Percentiles rank a stretch among this genome's conserved stretches.
Evolutionary conservation across 805 yeast genomes (phyloP).

Genomic region (Wickerhamiella nectarea): DNA sequence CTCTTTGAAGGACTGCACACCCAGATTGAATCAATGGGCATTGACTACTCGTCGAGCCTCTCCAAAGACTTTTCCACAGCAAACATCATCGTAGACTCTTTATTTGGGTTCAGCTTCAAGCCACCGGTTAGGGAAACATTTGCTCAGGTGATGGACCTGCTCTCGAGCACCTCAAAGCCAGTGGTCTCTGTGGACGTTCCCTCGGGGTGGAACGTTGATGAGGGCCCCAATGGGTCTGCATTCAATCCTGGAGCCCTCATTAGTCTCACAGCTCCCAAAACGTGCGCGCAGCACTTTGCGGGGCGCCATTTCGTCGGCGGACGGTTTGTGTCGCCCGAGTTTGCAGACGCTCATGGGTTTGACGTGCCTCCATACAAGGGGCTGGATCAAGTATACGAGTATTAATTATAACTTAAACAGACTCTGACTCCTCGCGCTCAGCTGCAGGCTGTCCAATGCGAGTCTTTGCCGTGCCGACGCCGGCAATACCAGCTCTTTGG

Average conservation of each 20-base stretch:
- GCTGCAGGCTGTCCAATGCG: neutral
- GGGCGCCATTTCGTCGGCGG: conserved; percentile 79
- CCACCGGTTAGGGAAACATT: conserved; percentile 82
- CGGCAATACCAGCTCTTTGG: conserved; percentile 25
- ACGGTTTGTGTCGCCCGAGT: conserved; percentile 51
- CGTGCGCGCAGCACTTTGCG: conserved; percentile 48
- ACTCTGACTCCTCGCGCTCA: conserved; percentile 5
- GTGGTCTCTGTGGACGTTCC: conserved; percentile 82
- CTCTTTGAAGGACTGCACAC: conserved; percentile 48
- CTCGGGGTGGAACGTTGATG: conserved; percentile 93
- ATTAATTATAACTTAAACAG: neutral
- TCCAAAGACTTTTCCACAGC: conserved; percentile 28
- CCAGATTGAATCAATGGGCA: conserved; percentile 54
- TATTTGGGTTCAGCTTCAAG: conserved; percentile 87
- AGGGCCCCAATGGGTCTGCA: conserved; percentile 46
- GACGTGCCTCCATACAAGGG: conserved; percentile 48
- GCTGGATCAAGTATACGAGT: conserved; percentile 39
- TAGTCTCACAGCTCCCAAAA: conserved; percentile 88
- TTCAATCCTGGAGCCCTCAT: conserved; percentile 58
- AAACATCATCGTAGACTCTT: conserved; percentile 55
- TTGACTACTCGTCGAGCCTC: conserved; percentile 34
- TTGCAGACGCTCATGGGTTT: conserved; percentile 65
- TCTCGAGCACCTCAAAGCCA: conserved; percentile 35
- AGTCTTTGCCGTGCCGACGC: conserved; percentile 25
- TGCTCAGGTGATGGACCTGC: conserved; percentile 32